Percentiles rank a stretch among this genome's conserved stretches.
These are phyloP conservation scores for Solanum acaule DNA, from an alignment of 257 asterid genomes.

Conservation along the genomic window DNA sequence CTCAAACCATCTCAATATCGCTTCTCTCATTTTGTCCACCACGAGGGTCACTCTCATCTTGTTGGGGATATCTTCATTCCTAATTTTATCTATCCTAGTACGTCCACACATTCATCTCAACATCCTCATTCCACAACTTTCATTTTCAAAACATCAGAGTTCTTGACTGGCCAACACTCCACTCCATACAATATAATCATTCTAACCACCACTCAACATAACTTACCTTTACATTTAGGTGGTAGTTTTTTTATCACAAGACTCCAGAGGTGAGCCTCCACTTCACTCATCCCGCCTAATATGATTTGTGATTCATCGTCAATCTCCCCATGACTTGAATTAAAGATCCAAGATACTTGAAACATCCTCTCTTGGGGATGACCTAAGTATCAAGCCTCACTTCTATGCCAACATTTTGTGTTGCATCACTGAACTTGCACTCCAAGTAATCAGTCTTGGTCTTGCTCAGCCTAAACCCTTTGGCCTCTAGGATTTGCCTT, in stretches of 20 bases:
- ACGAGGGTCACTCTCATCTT: not conserved
- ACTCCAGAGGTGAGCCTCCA: not conserved
- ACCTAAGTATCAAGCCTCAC: not conserved
- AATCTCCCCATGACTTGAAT: not conserved
- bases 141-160: not conserved
- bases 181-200: not conserved
- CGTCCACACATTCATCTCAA: not conserved
- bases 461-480: too few species aligned
- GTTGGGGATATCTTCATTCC: not conserved
- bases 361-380: not conserved
- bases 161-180: not conserved
- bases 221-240: not conserved
- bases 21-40: not conserved
- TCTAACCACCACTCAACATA: not conserved
- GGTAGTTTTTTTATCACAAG: not conserved
- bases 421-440: not conserved
- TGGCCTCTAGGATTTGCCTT: not conserved
- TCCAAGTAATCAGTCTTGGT: not conserved
- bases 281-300: not conserved
- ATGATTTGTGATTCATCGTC: not conserved
- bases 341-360: not conserved
- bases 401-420: not conserved
- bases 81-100: not conserved
- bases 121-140: not conserved
- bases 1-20: not conserved